Base-by-base conservation (phyloP, 805 yeast genomes). In the Suhomyces sp. region DNA sequence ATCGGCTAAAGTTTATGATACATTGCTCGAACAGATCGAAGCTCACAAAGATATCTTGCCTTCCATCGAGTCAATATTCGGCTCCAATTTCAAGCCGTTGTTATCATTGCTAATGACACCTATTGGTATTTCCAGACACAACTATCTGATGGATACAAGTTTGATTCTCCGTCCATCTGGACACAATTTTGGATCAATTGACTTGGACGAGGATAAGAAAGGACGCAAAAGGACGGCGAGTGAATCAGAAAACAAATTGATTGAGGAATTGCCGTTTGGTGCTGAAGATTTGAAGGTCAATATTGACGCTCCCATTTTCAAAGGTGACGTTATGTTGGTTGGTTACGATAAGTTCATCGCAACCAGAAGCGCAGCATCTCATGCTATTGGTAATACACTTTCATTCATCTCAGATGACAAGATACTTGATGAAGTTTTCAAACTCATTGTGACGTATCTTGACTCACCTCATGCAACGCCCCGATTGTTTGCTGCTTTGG, bases 241-340 rank as follows among this genome's bases (percentile, higher is more conserved):
- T 13, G 20, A 37, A 19, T 46, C 51, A 6, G 55, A 50, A 21
- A 20, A 39, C 7, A 31, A 25, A 54, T 60, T 59, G 44, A 41
- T 56, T 12, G 48, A 46, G 2, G 68, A 60, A 37, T 81, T 82
- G 12, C 87, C 86, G 2, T 62, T 71, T 2, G 51, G 52, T 2
- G 73, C 80, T 3, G 86, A 79, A 35, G 86, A 79, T 47, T 78
- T 83, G 50, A 81, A 81, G 53, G 86, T 90, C 48, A 91, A 93
- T 64, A 92, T 94, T 53, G 99, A 94, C 70, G 87, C 96, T 3
- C 97, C 98, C 4, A 86, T 94, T 67, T 82, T 87, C 53, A 81
- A 84, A 44, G 99, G 99, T 61, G 99, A 94, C 69, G 87, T 94
- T 15, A 84, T 91, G 50, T 74, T 94, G 24, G 83, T 94, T 31